A percentile compares a stretch with the other conserved stretches of the same genome.
Evolutionary conservation across 257 asterid genomes (phyloP).

Genomic region (Paulownia fortunei): DNA sequence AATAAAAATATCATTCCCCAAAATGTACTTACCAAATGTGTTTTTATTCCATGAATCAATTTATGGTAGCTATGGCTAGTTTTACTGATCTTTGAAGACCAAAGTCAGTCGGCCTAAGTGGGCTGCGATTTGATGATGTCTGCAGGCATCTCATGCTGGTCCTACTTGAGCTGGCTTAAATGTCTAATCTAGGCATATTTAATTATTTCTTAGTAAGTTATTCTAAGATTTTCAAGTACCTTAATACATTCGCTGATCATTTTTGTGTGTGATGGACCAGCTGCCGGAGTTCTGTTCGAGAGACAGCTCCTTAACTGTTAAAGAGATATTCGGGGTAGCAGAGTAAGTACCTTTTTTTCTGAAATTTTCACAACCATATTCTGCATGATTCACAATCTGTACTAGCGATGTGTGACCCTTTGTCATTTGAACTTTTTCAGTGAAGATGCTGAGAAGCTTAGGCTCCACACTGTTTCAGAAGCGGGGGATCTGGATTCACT

Average conservation of each 20-base stretch:
- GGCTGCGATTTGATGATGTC: background rate
- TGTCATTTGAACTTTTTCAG: slow-evolving; percentile 45
- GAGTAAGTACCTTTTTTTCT: slow-evolving; percentile 72
- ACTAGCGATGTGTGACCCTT: slow-evolving; percentile 2
- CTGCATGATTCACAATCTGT: slow-evolving; percentile 3
- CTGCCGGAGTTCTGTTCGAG: slow-evolving; percentile 89
- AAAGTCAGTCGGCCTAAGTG: background rate
- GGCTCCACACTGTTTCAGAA: slow-evolving; percentile 81
- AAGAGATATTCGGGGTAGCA: slow-evolving; percentile 88
- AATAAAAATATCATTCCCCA: too few species aligned
- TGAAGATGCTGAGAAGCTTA: slow-evolving; percentile 93
- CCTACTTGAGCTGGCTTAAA: background rate
- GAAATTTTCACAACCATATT: background rate
- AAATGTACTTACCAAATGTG: too few species aligned
- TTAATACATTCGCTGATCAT: background rate
- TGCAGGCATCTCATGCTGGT: background rate
- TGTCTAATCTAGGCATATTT: background rate
- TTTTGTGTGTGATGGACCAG: slow-evolving; percentile 42
- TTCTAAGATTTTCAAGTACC: background rate
- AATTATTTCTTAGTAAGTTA: background rate
- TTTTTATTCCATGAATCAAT: background rate
- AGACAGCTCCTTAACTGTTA: slow-evolving; percentile 80
- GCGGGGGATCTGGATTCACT: slow-evolving; percentile 75
- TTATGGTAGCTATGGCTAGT: background rate
- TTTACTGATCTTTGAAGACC: background rate